phyloP scores from a whole-genome alignment of 768 basidiomycete genomes.

The Lactifluus piperatus region DNA sequence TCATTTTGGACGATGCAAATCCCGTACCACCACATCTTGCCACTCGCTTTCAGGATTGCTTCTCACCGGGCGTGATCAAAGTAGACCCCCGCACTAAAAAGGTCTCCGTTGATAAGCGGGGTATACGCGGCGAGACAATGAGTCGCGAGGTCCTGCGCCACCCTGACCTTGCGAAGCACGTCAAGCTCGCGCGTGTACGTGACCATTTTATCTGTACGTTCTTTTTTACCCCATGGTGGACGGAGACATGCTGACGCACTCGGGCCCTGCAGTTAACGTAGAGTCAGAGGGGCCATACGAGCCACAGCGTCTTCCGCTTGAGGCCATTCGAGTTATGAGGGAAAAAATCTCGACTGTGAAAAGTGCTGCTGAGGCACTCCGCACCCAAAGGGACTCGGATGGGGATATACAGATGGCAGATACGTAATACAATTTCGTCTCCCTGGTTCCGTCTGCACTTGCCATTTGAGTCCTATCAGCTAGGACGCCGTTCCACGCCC shows the following conservation, averaged over 20 bases:
- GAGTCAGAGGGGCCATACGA: conserved; percentile 87
- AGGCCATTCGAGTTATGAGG: conserved; percentile 75
- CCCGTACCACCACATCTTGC: conserved; percentile 72
- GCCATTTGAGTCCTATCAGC: neutral
- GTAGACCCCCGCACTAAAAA: conserved; percentile 48
- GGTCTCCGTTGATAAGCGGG: conserved; percentile 52
- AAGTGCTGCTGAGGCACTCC: conserved; percentile 49
- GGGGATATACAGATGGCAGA: conserved; percentile 51
- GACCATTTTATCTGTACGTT: conserved; percentile 88
- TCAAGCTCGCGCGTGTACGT: conserved; percentile 75
- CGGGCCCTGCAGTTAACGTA: conserved; percentile 54
- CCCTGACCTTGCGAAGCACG: conserved; percentile 78
- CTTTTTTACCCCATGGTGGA: neutral
- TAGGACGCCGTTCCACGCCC: neutral
- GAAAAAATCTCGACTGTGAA: conserved; percentile 60
- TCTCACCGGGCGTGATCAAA: conserved; percentile 73
- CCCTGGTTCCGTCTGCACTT: neutral
- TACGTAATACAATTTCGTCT: conserved; percentile 16
- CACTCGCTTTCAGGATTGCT: conserved; percentile 80
- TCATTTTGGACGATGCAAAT: conserved; percentile 56
- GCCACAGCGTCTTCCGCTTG: conserved; percentile 74
- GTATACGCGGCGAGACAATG: conserved; percentile 79
- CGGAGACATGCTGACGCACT: neutral
- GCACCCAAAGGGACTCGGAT: conserved; percentile 30
- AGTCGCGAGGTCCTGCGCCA: conserved; percentile 89